phyloP scores from a whole-genome alignment of 2,329 filamentous ascomycete genomes.

The Emericellopsis cladophorae region DNA sequence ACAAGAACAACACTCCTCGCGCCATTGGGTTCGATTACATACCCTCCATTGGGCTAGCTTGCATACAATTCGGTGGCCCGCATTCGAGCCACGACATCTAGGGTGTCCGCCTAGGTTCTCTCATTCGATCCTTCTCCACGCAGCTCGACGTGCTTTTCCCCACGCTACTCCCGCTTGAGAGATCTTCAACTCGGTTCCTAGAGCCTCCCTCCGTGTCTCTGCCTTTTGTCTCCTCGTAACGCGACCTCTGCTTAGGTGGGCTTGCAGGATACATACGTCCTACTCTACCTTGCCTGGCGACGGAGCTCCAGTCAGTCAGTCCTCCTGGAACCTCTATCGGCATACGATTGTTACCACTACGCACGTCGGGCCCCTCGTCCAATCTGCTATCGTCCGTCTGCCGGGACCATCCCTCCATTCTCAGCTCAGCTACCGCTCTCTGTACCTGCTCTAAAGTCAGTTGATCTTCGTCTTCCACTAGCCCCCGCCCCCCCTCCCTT shows the following conservation, averaged over 20 bases:
- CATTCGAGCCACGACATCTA: conserved; percentile 27
- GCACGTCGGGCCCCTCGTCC: neutral
- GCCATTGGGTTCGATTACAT: conserved; percentile 2
- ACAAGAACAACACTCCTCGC: neutral
- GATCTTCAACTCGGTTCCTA: neutral
- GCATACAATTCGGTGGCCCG: conserved; percentile 21
- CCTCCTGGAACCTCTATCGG: neutral
- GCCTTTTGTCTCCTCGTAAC: neutral
- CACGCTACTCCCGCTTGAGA: conserved; percentile 16
- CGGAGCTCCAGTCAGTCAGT: neutral
- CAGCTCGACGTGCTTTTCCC: conserved; percentile 15
- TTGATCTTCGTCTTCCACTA: no score
- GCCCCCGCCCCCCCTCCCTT: no score
- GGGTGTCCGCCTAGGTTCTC: conserved; percentile 8
- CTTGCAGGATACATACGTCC: conserved; percentile 13
- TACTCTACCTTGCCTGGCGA: neutral
- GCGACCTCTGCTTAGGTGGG: conserved; percentile 10
- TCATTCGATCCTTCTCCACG: conserved; percentile 20
- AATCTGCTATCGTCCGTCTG: no score
- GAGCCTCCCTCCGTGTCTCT: conserved; percentile 5
- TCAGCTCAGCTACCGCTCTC: no score
- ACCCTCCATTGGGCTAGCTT: conserved; percentile 20
- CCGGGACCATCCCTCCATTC: no score
- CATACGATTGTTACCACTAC: neutral
- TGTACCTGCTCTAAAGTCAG: no score